A percentile compares a stretch with the other conserved stretches of the same genome.
These are phyloP conservation scores for Tribonema minus DNA, from an alignment of 108 stramenopile species.

Conservation along the genomic window DNA sequence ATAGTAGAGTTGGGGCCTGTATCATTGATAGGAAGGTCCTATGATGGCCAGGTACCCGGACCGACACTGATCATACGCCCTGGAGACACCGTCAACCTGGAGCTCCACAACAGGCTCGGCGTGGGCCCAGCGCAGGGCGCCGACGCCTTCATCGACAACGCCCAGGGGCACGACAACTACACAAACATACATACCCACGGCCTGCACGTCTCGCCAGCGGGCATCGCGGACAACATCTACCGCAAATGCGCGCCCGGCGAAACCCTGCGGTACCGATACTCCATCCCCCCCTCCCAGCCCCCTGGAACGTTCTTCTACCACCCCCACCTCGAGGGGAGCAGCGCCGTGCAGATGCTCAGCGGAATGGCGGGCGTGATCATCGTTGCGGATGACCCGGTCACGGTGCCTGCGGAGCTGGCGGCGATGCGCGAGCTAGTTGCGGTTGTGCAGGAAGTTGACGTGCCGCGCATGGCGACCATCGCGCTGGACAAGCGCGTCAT, in stretches of 20 bases:
- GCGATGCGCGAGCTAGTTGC: conserved; percentile 22
- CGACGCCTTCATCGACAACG: not conserved
- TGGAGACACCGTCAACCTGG: conserved; percentile 21
- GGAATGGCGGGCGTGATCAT: conserved; percentile 39
- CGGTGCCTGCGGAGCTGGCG: not conserved
- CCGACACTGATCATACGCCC: conserved; percentile 34
- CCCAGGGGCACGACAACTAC: not conserved
- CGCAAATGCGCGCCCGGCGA: conserved; percentile 11
- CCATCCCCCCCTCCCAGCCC: conserved; percentile 1
- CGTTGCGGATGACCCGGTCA: conserved; percentile 20
- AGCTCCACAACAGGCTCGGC: conserved; percentile 2
- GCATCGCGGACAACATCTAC: conserved; percentile 32
- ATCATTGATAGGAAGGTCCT: conserved; percentile 14
- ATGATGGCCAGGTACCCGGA: conserved; percentile 41
- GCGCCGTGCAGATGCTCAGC: conserved; percentile 23
- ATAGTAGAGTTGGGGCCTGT: conserved; percentile 1
- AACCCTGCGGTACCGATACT: conserved; percentile 11
- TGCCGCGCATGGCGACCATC: not conserved
- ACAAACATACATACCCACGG: conserved; percentile 45
- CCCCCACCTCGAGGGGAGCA: conserved; percentile 39
- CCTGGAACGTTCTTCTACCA: conserved; percentile 29
- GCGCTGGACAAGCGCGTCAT: not conserved
- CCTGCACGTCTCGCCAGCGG: conserved; percentile 35
- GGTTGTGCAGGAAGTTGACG: conserved; percentile 18
- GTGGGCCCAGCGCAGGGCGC: not conserved